Evolutionary conservation across 768 basidiomycete species (phyloP).

Genomic region (Phlebiopsis gigantea): DNA sequence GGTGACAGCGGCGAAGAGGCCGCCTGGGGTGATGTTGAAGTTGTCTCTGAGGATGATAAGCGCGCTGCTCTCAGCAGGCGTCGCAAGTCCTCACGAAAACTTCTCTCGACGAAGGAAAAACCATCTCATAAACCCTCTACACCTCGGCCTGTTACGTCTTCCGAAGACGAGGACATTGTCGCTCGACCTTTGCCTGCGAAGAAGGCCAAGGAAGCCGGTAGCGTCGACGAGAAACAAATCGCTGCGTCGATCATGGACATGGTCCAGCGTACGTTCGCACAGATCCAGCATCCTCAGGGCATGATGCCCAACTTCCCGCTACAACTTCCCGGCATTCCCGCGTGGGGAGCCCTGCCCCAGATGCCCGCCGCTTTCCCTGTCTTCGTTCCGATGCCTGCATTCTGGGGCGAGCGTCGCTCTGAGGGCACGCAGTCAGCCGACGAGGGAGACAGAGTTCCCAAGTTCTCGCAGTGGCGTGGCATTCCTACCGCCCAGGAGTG

Average conservation of each 20-base stretch:
- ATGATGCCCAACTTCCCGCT: conserved; percentile 46
- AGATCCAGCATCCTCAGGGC: conserved; percentile 51
- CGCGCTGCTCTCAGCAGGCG: neutral
- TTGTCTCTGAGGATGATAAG: conserved; percentile 41
- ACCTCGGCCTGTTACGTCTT: neutral
- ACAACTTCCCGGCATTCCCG: conserved; percentile 48
- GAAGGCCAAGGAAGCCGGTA: conserved; percentile 20
- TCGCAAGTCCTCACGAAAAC: conserved; percentile 1
- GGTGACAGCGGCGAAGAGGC: conserved; percentile 49
- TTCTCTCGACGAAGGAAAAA: neutral
- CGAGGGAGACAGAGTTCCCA: conserved; percentile 30
- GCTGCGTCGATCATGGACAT: conserved; percentile 57
- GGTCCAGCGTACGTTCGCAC: conserved; percentile 69
- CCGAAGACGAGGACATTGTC: neutral
- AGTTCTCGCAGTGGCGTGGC: conserved; percentile 22
- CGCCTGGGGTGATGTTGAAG: conserved; percentile 66
- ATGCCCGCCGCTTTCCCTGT: conserved; percentile 79
- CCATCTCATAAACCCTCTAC: neutral
- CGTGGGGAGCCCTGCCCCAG: conserved; percentile 48
- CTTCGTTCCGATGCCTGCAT: conserved; percentile 63
- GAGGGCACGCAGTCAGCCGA: conserved; percentile 4
- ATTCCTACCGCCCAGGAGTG: conserved; percentile 46
- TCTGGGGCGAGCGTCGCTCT: conserved; percentile 43
- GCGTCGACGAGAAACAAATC: conserved; percentile 25
- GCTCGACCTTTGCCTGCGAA: conserved; percentile 9